A percentile compares a stretch with the other conserved stretches of the same genome.
phyloP scores from a whole-genome alignment of 495 filamentous ascomycete species.

The Aspergillus nanangensis region DNA sequence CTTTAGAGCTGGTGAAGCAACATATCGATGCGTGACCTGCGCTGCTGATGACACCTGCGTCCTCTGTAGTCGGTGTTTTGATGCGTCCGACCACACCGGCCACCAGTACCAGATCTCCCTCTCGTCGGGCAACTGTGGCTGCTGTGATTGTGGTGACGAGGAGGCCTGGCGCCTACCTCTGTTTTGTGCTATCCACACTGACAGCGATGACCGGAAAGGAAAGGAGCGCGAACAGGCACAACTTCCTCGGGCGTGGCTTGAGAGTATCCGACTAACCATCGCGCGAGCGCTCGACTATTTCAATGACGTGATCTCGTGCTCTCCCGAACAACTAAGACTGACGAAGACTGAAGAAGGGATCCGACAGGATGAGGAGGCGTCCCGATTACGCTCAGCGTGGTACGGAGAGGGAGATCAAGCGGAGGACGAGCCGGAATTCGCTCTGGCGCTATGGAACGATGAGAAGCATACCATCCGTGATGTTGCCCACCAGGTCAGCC shows the following conservation, averaged over 20 bases:
- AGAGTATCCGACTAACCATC: conserved; percentile 78
- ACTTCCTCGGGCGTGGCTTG: conserved; percentile 68
- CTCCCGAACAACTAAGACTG: conserved; percentile 87
- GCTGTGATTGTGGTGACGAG: conserved; percentile 93
- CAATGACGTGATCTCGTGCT: conserved; percentile 95
- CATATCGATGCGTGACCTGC: conserved; percentile 91
- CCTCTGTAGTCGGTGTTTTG: conserved; percentile 87
- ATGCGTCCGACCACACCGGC: conserved; percentile 89
- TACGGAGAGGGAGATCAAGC: conserved; percentile 57
- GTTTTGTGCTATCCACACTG: conserved; percentile 89
- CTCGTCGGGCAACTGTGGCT: conserved; percentile 86
- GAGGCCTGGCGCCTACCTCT: conserved; percentile 89
- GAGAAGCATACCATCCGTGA: conserved; percentile 97
- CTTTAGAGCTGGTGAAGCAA: conserved; percentile 85
- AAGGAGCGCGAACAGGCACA: conserved; percentile 53
- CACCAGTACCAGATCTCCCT: conserved; percentile 85
- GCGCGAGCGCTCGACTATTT: conserved; percentile 85
- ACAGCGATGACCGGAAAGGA: conserved; percentile 50
- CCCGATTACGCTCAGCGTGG: conserved; percentile 69
- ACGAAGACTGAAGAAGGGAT: conserved; percentile 78
- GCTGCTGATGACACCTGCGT: conserved; percentile 83
- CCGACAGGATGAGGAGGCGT: conserved; percentile 71
- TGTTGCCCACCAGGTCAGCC: conserved; percentile 80
- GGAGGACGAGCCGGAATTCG: conserved; percentile 66
- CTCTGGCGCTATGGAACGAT: conserved; percentile 94